phyloP scores from a whole-genome alignment of 805 yeast species.

The Myxozyma geophila region DNA sequence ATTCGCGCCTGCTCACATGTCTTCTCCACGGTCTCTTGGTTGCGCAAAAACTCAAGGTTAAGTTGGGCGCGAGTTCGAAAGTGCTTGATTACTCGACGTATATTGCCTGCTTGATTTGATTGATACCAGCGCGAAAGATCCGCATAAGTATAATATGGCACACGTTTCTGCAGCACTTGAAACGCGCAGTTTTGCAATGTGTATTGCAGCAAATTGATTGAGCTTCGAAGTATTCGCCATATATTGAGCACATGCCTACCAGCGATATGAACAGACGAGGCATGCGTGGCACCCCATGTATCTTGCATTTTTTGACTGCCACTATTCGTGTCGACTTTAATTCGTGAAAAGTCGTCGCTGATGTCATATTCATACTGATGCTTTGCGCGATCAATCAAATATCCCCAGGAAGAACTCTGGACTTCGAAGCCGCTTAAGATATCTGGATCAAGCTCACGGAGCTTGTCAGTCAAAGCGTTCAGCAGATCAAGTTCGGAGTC shows the following conservation, averaged over 20 bases:
- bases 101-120: conserved; percentile 33
- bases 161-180: conserved; percentile 65
- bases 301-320: conserved; percentile 12
- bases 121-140: conserved; percentile 57
- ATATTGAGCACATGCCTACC: conserved; percentile 86
- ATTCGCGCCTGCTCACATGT: conserved; percentile 81
- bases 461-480: conserved; percentile 57
- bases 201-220: conserved; percentile 66
- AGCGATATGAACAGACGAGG: conserved; percentile 66
- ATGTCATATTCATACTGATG: conserved; percentile 56
- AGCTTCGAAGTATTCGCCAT: conserved; percentile 76
- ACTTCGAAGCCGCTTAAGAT: conserved; percentile 84
- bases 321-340: conserved; percentile 52
- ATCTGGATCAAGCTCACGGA: conserved; percentile 79
- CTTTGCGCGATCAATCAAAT: conserved; percentile 63
- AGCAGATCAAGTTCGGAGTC: conserved; percentile 65
- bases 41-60: conserved; percentile 55
- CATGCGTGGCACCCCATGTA: conserved; percentile 87
- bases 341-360: conserved; percentile 65
- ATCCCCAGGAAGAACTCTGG: conserved; percentile 87
- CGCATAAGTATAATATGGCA: conserved; percentile 63
- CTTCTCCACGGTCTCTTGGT: conserved; percentile 68
- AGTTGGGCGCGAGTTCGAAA: conserved; percentile 52
- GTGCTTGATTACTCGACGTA: conserved; percentile 52
- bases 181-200: conserved; percentile 76